Evolutionary conservation across 805 yeast genomes (phyloP), one percentile per base, ranked within the genome.

Genomic region (Suhomyces sp.): DNA sequence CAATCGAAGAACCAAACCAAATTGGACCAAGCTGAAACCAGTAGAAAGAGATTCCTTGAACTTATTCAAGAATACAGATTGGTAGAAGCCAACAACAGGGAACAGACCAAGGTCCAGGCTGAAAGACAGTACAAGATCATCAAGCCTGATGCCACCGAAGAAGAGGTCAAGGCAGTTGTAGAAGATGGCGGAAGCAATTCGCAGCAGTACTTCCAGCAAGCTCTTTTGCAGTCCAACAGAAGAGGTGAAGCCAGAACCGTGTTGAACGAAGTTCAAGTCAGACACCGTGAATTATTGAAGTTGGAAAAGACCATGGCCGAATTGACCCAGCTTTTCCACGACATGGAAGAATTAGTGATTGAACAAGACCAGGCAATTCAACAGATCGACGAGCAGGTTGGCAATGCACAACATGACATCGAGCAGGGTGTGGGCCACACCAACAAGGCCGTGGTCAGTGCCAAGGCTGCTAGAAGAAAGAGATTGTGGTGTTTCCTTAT

Each of bases 171-270:
- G 58, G 89, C 86, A 49, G 96, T 92, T 47, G 85, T 92, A 53
- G 92, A 86, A 60, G 96, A 90, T 63, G 83, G 82, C 50, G 83
- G 82, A 50, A 47, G 46, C 49, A 88, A 87, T 58, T 87, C 90
- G 49, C 91, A 87, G 67, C 98, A 93, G 74, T 89, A 92, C 61
- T 94, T 94, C 74, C 90, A 96, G 53, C 96, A 91, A 72, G 97
- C 97, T 15, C 78, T 90, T 57, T 77, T 86, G 75, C 87, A 87
- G 71, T 85, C 91, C 50, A 88, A 89, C 66, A 85, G 96, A 73
- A 83, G 91, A 66, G 96, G 96, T 61, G 97, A 94, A 73, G 97
- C 98, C 43, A 84, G 94, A 69, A 84, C 97, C 31, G 98, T 96
- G 2, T 80, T 94, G 61, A 89, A 90, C 63, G 98, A 94, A 75